Evolutionary conservation across 164 flowering plant genomes (phyloP), one percentile per base, ranked within the genome.

Genomic region (Tetrastigma voinierianum): DNA sequence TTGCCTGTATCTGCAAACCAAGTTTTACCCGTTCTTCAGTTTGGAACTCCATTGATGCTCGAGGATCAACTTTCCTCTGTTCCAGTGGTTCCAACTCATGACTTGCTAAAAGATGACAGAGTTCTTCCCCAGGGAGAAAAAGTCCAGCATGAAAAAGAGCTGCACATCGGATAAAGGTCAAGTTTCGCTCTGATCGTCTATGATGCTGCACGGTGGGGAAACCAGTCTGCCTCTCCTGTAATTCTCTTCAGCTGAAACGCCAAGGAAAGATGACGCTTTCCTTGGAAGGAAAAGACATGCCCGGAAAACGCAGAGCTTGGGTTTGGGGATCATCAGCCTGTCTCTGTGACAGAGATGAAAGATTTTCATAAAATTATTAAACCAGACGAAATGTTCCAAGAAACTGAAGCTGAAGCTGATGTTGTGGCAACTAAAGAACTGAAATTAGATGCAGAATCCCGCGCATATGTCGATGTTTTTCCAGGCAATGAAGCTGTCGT

Each of bases 331-430:
- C n/a, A n/a, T n/a, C 62, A 40, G 23, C 32, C 70, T 32, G 18
- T 61, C n/a, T n/a, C 72, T 13, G 60, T 58, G 9, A 46, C 55
- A 20, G 65, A 46, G n/a, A 59, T 47, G 46, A 3, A 51, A 51
- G 60, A 51, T 45, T 44, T 23, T 44, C 46, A 56, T 44, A 65
- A 67, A 48, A 59, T 46, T 51, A 60, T 67, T 25, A 69, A 53
- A 69, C 74, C 72, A 16, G 68, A 56, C 61, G 68, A 67, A n/a
- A 21, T 61, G 17, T 32, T 69, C 65, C 69, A 69, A 46, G 76
- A 70, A 10, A 57, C n/a, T n/a, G 74, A 51, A 17, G 53, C 66
- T 2, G 62, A 52, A 17, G 8, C 24, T 20, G 61, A 58, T 48
- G 21, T 47, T 12, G 69, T 49, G 65, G 65, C 57, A 43, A 17